Conservation (phyloP, 331 rosid genomes). For the Malus hybrid region DNA sequence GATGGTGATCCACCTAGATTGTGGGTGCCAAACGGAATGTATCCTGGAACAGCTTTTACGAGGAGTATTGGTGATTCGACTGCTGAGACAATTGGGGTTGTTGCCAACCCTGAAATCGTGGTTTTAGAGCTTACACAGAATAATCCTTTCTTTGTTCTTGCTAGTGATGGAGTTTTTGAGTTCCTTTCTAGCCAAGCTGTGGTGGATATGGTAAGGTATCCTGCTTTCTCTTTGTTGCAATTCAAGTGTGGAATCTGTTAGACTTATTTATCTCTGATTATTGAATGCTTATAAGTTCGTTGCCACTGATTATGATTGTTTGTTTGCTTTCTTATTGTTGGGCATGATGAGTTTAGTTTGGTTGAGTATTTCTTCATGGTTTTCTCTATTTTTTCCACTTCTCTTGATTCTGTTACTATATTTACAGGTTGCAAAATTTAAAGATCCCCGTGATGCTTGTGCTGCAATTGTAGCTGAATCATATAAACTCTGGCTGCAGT, state of each 20-base stretch:
- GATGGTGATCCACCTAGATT: constrained; percentile 97
- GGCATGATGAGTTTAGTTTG: constrained; percentile 2
- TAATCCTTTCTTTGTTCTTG: constrained; percentile 88
- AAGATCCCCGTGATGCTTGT: constrained; percentile 99
- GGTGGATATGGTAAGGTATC: constrained; percentile 72
- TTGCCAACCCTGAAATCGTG: constrained; percentile 88
- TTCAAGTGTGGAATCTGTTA: not conserved
- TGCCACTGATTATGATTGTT: not conserved
- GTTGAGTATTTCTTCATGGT: not conserved
- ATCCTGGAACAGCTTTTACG: constrained; percentile 95
- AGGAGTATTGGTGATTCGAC: constrained; percentile 92
- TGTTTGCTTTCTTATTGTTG: constrained; percentile 10
- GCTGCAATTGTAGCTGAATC: constrained; percentile 98
- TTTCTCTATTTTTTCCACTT: not conserved
- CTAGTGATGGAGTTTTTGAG: constrained; percentile 98
- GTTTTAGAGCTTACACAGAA: constrained; percentile 72
- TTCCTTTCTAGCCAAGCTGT: constrained; percentile 91
- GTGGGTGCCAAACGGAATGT: constrained; percentile 98
- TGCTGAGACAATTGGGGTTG: constrained; percentile 94
- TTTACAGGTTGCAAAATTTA: constrained; percentile 74
- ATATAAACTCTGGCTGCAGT: constrained; percentile 95
- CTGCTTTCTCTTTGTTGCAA: constrained; percentile 18
- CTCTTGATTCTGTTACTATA: constrained; percentile 11
- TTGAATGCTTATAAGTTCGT: not conserved
- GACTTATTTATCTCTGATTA: not conserved